Conservation (phyloP, 805 yeast genomes). For the Barnettozyma vustinii region DNA sequence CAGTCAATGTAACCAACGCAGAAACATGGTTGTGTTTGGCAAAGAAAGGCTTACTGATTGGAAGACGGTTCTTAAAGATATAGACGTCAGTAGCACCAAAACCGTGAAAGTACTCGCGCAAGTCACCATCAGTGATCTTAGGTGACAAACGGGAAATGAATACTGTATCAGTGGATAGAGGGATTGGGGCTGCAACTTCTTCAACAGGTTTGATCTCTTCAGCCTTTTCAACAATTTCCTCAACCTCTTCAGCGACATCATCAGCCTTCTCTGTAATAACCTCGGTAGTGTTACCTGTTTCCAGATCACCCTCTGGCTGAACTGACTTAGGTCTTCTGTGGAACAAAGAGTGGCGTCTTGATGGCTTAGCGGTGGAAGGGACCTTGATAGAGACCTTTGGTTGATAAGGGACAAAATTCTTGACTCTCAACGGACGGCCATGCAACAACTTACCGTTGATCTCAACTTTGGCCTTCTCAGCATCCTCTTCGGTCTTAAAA, state of each 20-base stretch:
- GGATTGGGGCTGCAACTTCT: conserved; percentile 1
- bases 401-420: conserved; percentile 38
- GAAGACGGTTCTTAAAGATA: conserved; percentile 36
- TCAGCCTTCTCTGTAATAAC: not conserved
- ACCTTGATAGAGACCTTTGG: conserved; percentile 23
- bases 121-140: conserved; percentile 37
- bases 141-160: conserved; percentile 38
- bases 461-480: conserved; percentile 55
- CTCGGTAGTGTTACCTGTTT: conserved; percentile 1
- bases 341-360: conserved; percentile 11
- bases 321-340: conserved; percentile 5
- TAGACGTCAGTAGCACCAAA: conserved; percentile 43
- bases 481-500: conserved; percentile 59
- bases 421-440: conserved; percentile 35
- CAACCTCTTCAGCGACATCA: not conserved
- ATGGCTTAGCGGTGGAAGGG: conserved; percentile 4
- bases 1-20: conserved; percentile 47
- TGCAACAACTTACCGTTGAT: conserved; percentile 57
- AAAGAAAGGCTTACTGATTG: conserved; percentile 23
- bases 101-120: conserved; percentile 39
- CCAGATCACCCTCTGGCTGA: not conserved
- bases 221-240: not conserved
- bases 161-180: conserved; percentile 39
- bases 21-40: conserved; percentile 33
- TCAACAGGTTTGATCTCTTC: not conserved